A percentile compares a stretch with the other conserved stretches of the same genome.
Evolutionary conservation across 2,329 filamentous ascomycete species (phyloP).

Genomic region (Sporothrix variecibatus): DNA sequence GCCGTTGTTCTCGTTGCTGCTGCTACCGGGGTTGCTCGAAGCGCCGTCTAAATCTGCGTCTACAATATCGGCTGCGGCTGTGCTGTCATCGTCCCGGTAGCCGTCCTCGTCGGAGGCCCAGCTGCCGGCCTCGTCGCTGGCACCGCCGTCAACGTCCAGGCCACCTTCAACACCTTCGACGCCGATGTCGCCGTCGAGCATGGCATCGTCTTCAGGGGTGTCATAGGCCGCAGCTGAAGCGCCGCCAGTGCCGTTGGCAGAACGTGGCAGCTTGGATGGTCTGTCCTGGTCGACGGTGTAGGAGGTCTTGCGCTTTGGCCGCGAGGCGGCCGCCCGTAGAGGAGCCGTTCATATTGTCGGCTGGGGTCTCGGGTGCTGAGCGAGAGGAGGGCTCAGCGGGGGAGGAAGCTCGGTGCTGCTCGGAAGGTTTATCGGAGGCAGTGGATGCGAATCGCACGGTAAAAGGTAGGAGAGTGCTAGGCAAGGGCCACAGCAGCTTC

Average conservation of each 20-base stretch:
- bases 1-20: not conserved
- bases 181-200: conserved; percentile 18
- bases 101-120: conserved; percentile 22
- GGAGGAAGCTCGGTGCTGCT: not conserved
- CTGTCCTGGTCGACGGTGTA: conserved; percentile 30
- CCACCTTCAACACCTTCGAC: not conserved
- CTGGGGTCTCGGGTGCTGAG: not conserved
- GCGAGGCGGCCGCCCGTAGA: conserved; percentile 25
- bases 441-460: conserved; percentile 7
- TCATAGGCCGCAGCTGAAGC: not conserved
- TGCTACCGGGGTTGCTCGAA: not conserved
- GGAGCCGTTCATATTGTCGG: conserved; percentile 33
- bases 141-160: too few relatives aligned
- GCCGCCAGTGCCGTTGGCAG: conserved; percentile 29
- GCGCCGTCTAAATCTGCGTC: not conserved
- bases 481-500: not conserved
- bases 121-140: conserved; percentile 5
- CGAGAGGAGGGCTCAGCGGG: not conserved
- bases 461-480: not conserved
- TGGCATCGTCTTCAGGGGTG: conserved; percentile 12
- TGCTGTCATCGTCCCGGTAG: conserved; percentile 23
- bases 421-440: not conserved
- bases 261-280: conserved; percentile 34
- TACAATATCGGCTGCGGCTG: not conserved
- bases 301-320: conserved; percentile 36